Conservation (phyloP, 192 early-diverging fungal species). For the Phlyctochytrium bullatum region DNA sequence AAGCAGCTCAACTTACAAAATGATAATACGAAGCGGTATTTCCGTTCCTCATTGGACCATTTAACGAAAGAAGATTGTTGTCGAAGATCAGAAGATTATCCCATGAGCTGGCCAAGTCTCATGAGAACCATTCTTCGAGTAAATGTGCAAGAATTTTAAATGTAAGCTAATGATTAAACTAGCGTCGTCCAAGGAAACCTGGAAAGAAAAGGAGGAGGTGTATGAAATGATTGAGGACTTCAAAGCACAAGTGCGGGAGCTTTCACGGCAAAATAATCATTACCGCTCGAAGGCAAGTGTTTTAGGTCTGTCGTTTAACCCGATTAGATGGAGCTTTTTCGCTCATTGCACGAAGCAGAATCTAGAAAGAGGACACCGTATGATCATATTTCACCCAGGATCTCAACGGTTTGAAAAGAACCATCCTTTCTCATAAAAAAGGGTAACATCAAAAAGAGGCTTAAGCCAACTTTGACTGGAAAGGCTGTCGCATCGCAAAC, state of each 20-base stretch:
- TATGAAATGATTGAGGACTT: neutral
- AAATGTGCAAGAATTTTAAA: neutral
- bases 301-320: neutral
- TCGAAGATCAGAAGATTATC: conserved; percentile 46
- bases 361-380: conserved; percentile 42
- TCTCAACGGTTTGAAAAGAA: conserved; percentile 27
- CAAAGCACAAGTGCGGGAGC: conserved; percentile 3
- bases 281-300: neutral
- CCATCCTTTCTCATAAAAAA: conserved; percentile 5
- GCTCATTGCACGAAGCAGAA: conserved; percentile 54
- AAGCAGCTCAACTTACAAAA: conserved; percentile 46
- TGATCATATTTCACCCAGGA: conserved; percentile 54
- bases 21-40: conserved; percentile 46
- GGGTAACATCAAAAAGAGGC: too few relatives aligned
- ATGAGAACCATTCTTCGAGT: neutral
- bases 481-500: conserved; percentile 10
- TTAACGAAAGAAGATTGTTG: conserved; percentile 28
- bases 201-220: conserved; percentile 6
- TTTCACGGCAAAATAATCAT: neutral
- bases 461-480: conserved; percentile 11
- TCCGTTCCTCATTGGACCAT: neutral
- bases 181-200: neutral
- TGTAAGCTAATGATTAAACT: neutral
- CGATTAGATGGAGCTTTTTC: conserved; percentile 42
- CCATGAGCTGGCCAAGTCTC: conserved; percentile 32